Evolutionary conservation across 2,329 filamentous ascomycete genomes (phyloP), one percentile per base, ranked within the genome.

Genomic region (Trichothecium roseum): DNA sequence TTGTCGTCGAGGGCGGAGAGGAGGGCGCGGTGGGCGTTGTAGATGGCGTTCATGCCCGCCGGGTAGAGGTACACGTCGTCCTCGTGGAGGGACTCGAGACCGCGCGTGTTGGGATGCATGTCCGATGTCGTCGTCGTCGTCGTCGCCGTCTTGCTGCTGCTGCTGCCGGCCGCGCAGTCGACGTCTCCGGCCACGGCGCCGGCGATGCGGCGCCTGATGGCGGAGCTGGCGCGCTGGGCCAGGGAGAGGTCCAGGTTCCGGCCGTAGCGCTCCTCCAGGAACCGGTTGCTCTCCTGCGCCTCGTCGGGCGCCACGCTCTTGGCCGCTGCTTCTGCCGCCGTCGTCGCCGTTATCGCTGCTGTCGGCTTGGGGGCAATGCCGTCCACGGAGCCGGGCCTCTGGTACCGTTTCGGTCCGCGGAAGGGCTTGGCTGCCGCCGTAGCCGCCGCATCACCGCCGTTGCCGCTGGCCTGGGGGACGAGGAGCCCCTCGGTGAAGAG

Each of bases 21-120:
- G 34, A 95, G 64, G 30, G 74, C 75, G 33, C 81, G 78, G 54
- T 98, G 91, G 0, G 84, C 72, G 47, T 85, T 86, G 63, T 86
- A 98, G 30, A 98, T 95, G 35, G 89, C 78, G 51, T 86, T 95
- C 88, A 98, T 98, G 27, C 91, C 91, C 28, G 74, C 81, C 1
- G 89, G 84, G 37, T 83, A 89, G 1, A 98, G 69, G 50, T 86
- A 94, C 26, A 98, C 83, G 53, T 98, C 89, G 16, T 84, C 75
- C 53, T 94, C 86, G 2, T 75, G 76, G 35, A 95, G 78, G 17
- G 73, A 78, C 9, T 69, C 64, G 3, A 80, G 64, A 16, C 74
- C 72, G 33, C 74, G 63, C 5, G 63, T 60, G 48, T 72, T 72
- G 16, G 72, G 40, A 17, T 43, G 30, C 39, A 48, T 41, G 16